Evolutionary conservation across 257 asterid genomes (phyloP), one percentile per base, ranked within the genome.

Genomic region (Forsythia suspensa): DNA sequence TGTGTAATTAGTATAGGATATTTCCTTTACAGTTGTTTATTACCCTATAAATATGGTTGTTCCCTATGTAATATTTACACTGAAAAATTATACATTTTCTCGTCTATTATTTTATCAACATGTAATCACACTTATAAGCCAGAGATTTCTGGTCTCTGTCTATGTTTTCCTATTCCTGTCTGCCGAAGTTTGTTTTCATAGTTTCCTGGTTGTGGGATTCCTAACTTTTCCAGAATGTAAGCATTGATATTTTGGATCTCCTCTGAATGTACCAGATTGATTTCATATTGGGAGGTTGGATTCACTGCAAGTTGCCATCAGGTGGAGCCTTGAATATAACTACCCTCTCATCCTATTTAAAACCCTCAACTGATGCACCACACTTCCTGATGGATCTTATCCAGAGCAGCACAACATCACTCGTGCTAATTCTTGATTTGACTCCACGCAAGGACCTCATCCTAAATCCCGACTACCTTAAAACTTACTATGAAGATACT

Each of bases 371-470:
- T 2, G 88, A 93, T 82, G 99, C 98, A 2, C 98, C 99, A 6
- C 94, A 95, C 86, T 92, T 93, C 84, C 70, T 92, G 44, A 3
- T 93, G 16, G 99, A 92, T 0, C 84, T 93, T 81, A 90, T 95
- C 83, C 96, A 84, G 74, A 87, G 87, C 86, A 84, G 92, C 61
- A 92, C 97, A 36, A 83, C 94, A 8, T 85, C 96, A 7, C 89
- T 92, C 24, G 84, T 95, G 29, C 90, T 93, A 55, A 69, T 95
- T 70, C 93, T 95, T 0, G 99, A 92, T 69, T 75, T 92, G 63
- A 88, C 92, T 37, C 97, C 97, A 0, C 86, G 97, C 41, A 95
- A 90, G 81, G 99, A 95, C 77, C 94, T 87, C 44, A 87, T 91
- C 80, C 18, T 84, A 0, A 55, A 93, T 55, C 91, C 91, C 0